phyloP scores from a whole-genome alignment of 2,329 filamentous ascomycete species.

The Colletotrichum sp. region DNA sequence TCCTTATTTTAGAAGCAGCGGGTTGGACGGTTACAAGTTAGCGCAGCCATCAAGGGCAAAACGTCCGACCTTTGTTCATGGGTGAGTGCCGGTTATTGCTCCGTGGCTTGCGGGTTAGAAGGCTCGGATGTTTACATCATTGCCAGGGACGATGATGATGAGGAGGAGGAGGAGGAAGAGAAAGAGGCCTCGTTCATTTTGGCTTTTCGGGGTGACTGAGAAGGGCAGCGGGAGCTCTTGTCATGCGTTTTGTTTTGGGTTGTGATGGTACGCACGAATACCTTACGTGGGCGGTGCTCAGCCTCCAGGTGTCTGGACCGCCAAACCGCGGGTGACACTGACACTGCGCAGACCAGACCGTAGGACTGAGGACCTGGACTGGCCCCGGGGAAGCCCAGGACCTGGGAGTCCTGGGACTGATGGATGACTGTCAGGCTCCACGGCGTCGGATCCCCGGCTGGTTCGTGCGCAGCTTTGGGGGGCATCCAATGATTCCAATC shows the following conservation, averaged over 20 bases:
- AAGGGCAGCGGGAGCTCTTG: neutral
- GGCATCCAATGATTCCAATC: neutral
- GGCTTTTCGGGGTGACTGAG: neutral
- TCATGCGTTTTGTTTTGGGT: neutral
- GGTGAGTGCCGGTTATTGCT: neutral
- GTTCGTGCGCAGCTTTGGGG: neutral
- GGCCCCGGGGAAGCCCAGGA: neutral
- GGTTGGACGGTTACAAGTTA: neutral
- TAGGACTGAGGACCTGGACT: neutral
- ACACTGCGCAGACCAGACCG: neutral
- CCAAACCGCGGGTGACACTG: neutral
- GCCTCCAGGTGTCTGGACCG: neutral
- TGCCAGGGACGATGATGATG: neutral
- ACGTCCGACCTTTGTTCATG: neutral
- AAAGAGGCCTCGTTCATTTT: neutral
- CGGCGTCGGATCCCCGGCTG: neutral
- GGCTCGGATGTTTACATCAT: neutral
- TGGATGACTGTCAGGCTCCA: neutral
- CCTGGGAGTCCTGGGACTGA: neutral
- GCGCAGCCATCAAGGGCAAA: neutral
- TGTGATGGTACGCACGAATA: neutral
- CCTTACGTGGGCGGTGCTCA: neutral
- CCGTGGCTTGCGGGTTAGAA: neutral
- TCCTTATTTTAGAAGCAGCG: constrained; percentile 10
- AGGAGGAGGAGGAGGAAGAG: neutral